Evolutionary conservation across 2,329 filamentous ascomycete species (phyloP).

Genomic region (Exserohilum rostratum): DNA sequence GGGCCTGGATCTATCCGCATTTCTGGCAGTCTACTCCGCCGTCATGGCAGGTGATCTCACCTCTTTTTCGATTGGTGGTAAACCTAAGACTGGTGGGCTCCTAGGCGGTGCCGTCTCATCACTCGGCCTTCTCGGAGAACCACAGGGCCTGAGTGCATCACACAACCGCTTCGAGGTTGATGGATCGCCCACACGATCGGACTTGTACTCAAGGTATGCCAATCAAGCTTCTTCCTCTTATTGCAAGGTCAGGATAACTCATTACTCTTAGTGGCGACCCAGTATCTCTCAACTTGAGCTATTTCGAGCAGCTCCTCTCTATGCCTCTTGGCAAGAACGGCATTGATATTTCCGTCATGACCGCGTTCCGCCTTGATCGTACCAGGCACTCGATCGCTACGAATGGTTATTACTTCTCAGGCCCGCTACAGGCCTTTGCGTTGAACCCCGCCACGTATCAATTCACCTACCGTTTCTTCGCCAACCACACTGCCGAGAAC

Average conservation of each 20-base stretch:
- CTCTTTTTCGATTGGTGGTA: constrained; percentile 20
- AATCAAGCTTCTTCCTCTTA: background rate
- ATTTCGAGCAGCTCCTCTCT: constrained; percentile 8
- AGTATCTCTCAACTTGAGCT: constrained; percentile 3
- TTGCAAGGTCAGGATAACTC: background rate
- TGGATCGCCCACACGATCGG: constrained; percentile 22
- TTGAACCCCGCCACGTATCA: constrained; percentile 17
- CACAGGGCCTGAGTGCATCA: constrained; percentile 21
- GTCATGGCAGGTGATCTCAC: constrained; percentile 21
- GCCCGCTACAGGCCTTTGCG: constrained; percentile 24
- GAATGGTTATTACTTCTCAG: constrained; percentile 22
- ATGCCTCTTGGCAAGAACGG: constrained; percentile 7
- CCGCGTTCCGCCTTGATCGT: constrained; percentile 21
- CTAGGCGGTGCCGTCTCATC: constrained; percentile 23
- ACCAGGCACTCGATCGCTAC: constrained; percentile 25
- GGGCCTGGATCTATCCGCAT: constrained; percentile 22
- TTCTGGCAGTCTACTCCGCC: constrained; percentile 21
- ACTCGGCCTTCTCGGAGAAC: constrained; percentile 19
- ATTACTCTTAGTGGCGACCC: constrained; percentile 3
- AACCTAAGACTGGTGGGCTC: constrained; percentile 18
- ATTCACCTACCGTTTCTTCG: constrained; percentile 21
- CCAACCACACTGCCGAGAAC: constrained; percentile 29
- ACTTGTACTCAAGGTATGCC: constrained; percentile 8
- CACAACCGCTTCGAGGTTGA: constrained; percentile 28
- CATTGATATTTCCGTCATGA: constrained; percentile 5